Conservation (phyloP, 305 asterid species). For the Fraxinus baroniana region DNA sequence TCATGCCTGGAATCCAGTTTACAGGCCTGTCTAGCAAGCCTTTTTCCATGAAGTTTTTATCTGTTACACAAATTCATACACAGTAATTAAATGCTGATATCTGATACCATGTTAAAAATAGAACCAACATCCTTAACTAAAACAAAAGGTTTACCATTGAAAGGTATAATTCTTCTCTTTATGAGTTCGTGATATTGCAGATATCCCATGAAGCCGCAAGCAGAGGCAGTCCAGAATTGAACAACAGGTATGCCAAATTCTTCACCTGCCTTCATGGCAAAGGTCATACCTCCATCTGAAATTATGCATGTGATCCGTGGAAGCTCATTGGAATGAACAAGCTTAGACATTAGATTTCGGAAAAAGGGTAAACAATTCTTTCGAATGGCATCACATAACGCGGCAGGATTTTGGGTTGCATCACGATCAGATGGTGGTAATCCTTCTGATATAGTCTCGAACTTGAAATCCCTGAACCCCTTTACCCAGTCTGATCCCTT, state of each 20-base stretch:
- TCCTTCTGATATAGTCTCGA: conserved; percentile 43
- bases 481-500: conserved; percentile 32
- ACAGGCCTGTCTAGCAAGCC: conserved; percentile 15
- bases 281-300: conserved; percentile 36
- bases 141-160: not conserved
- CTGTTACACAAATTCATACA: not conserved
- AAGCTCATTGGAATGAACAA: conserved; percentile 18
- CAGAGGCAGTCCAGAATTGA: conserved; percentile 35
- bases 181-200: conserved; percentile 25
- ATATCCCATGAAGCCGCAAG: conserved; percentile 36
- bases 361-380: conserved; percentile 30
- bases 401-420: conserved; percentile 31
- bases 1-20: conserved; percentile 38
- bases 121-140: not conserved
- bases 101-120: not conserved
- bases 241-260: conserved; percentile 31
- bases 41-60: conserved; percentile 17
- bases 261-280: conserved; percentile 28
- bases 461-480: conserved; percentile 30
- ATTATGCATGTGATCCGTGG: conserved; percentile 28
- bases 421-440: conserved; percentile 40
- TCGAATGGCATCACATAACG: conserved; percentile 25
- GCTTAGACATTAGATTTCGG: conserved; percentile 28
- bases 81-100: not conserved
- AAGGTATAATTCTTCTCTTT: conserved; percentile 22